Conservation (phyloP, 169 alveolate species). For the Plasmodium sp. region DNA sequence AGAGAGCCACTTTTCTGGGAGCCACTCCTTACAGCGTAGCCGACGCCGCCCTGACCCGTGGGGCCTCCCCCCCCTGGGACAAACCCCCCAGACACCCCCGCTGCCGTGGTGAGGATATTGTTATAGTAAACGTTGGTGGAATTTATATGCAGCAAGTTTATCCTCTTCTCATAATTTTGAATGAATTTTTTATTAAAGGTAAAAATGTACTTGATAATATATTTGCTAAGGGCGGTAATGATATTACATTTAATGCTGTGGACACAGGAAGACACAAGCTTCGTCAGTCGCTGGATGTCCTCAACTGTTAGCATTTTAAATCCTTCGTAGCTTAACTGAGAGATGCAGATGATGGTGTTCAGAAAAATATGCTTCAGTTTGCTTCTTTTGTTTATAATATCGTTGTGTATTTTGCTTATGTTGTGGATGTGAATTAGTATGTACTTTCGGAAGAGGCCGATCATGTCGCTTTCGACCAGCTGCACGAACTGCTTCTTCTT, state of each 20-base stretch:
- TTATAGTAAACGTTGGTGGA: constrained; percentile 70
- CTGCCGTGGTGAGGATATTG: constrained; percentile 14
- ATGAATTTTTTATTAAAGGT: constrained; percentile 65
- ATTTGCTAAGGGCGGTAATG: constrained; percentile 57
- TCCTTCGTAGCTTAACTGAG: constrained; percentile 70
- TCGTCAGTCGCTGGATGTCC: constrained; percentile 44
- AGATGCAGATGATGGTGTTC: constrained; percentile 67
- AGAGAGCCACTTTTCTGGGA: not conserved
- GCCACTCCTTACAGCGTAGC: not conserved
- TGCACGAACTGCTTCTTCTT: constrained; percentile 18
- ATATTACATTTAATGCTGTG: constrained; percentile 70
- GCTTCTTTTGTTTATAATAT: constrained; percentile 52
- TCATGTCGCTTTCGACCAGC: constrained; percentile 58
- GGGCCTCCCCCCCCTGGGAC: not conserved
- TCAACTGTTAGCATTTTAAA: constrained; percentile 46
- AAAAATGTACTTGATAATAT: constrained; percentile 69
- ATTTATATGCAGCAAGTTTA: constrained; percentile 55
- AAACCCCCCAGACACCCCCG: not conserved
- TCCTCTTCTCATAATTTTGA: constrained; percentile 68
- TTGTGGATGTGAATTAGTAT: constrained; percentile 45
- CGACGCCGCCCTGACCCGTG: not conserved
- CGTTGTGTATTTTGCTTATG: constrained; percentile 54
- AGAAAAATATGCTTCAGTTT: constrained; percentile 52
- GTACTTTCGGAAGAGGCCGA: constrained; percentile 46
- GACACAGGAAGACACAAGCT: constrained; percentile 42